Evolutionary conservation across 2,329 filamentous ascomycete species (phyloP).

Genomic region (Tolypocladium paradoxum): DNA sequence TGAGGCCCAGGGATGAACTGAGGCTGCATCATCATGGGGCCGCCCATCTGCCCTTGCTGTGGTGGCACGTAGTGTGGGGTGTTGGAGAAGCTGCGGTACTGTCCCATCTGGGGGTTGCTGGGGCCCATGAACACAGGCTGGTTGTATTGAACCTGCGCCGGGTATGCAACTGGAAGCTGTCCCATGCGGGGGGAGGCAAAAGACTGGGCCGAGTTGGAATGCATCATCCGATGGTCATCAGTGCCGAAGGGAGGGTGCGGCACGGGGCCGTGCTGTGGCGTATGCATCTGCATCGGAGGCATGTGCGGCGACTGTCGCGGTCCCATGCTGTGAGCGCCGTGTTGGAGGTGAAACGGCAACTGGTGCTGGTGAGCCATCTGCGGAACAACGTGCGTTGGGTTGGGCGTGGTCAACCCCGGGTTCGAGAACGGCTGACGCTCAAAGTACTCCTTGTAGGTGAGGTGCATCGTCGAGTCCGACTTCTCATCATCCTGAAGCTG

Average conservation of each 20-base stretch:
- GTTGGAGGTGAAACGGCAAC: conserved; percentile 71
- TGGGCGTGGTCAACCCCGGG: conserved; percentile 55
- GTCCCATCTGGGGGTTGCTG: conserved; percentile 57
- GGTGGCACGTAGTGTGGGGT: conserved; percentile 60
- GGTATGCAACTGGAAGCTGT: conserved; percentile 59
- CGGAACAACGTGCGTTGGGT: conserved; percentile 56
- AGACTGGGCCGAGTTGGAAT: conserved; percentile 70
- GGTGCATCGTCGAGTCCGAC: conserved; percentile 47
- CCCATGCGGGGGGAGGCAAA: conserved; percentile 75
- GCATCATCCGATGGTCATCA: conserved; percentile 84
- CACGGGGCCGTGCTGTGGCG: conserved; percentile 58
- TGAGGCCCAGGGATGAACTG: conserved; percentile 67
- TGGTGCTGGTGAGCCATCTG: conserved; percentile 76
- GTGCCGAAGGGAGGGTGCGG: conserved; percentile 58
- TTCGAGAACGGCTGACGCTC: conserved; percentile 51
- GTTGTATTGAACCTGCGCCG: conserved; percentile 58
- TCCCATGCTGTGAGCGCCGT: conserved; percentile 55
- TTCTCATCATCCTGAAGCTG: conserved; percentile 63
- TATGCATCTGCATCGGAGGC: conserved; percentile 66
- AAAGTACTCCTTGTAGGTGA: conserved; percentile 71
- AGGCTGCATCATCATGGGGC: conserved; percentile 74
- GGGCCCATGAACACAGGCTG: conserved; percentile 65
- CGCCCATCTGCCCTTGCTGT: conserved; percentile 60
- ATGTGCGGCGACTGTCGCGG: conserved; percentile 65
- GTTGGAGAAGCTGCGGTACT: conserved; percentile 60